These are phyloP conservation scores for Apiotrichum porosum DNA, from an alignment of 1,284 basidiomycete genomes.

Conservation along the genomic window DNA sequence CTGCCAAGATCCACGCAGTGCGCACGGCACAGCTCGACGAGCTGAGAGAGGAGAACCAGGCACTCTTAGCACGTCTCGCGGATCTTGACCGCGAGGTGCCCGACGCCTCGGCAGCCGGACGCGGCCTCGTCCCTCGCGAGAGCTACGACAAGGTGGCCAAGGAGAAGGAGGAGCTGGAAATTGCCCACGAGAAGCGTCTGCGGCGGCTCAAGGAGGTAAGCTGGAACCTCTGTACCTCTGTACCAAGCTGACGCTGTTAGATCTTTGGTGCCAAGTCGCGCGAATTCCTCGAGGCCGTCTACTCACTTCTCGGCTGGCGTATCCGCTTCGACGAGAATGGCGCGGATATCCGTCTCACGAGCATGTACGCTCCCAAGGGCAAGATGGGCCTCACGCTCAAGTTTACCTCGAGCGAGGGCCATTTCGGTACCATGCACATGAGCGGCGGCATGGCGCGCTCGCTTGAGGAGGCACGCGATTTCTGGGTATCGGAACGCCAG, in stretches of 20 bases:
- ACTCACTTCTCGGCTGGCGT: constrained; percentile 55
- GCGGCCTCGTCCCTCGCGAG: constrained; percentile 48
- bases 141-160: constrained; percentile 48
- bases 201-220: constrained; percentile 53
- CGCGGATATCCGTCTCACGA: constrained; percentile 53
- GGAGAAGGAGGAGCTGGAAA: constrained; percentile 49
- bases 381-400: constrained; percentile 51
- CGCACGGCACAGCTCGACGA: constrained; percentile 51
- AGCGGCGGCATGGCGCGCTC: constrained; percentile 47
- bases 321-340: constrained; percentile 55
- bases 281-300: constrained; percentile 55
- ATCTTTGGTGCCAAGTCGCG: constrained; percentile 53
- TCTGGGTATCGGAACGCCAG: constrained; percentile 53
- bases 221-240: constrained; percentile 39
- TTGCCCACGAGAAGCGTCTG: constrained; percentile 52
- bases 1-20: constrained; percentile 50
- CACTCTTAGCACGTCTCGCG: constrained; percentile 47
- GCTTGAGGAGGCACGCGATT: constrained; percentile 50
- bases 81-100: constrained; percentile 6
- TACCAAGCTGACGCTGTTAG: too few relatives aligned
- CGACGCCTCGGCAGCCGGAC: background rate
- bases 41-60: constrained; percentile 51
- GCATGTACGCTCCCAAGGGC: constrained; percentile 54
- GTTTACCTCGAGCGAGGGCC: constrained; percentile 49
- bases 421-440: constrained; percentile 53